Evolutionary conservation across 164 flowering plant genomes (phyloP).

Genomic region (Berberis thunbergii): DNA sequence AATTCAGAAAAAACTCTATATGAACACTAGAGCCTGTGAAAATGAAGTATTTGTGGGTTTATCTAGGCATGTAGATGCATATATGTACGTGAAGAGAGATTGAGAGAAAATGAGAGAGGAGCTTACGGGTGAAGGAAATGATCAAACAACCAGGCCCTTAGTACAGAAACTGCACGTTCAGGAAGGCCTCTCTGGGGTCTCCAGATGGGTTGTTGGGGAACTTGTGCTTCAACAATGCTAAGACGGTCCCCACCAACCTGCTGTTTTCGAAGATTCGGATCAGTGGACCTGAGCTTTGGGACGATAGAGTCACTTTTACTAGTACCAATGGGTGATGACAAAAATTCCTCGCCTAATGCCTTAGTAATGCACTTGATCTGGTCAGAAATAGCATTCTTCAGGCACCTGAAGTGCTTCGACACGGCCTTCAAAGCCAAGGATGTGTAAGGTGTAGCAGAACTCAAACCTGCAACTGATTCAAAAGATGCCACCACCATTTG

Average conservation of each 20-base stretch:
- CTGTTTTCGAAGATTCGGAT: slow-evolving; percentile 32
- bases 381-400: slow-evolving; percentile 53
- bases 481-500: slow-evolving; percentile 81
- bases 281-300: slow-evolving; percentile 30
- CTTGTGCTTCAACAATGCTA: slow-evolving; percentile 24
- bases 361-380: slow-evolving; percentile 39
- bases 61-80: no score
- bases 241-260: slow-evolving; percentile 22
- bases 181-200: slow-evolving; percentile 96
- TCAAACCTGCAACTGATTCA: slow-evolving; percentile 72
- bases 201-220: slow-evolving; percentile 60
- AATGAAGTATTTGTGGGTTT: no score
- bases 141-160: slow-evolving; percentile 89
- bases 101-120: slow-evolving; percentile 8
- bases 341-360: slow-evolving; percentile 47
- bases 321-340: slow-evolving; percentile 27
- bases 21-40: no score
- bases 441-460: slow-evolving; percentile 66
- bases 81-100: no score
- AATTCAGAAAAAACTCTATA: no score
- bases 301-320: slow-evolving; percentile 21
- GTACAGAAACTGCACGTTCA: slow-evolving; percentile 73
- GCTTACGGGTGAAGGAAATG: slow-evolving; percentile 98
- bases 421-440: slow-evolving; percentile 54
- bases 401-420: slow-evolving; percentile 47